Evolutionary conservation across 305 asterid species (phyloP).

Genomic region (Solanum hybrid): DNA sequence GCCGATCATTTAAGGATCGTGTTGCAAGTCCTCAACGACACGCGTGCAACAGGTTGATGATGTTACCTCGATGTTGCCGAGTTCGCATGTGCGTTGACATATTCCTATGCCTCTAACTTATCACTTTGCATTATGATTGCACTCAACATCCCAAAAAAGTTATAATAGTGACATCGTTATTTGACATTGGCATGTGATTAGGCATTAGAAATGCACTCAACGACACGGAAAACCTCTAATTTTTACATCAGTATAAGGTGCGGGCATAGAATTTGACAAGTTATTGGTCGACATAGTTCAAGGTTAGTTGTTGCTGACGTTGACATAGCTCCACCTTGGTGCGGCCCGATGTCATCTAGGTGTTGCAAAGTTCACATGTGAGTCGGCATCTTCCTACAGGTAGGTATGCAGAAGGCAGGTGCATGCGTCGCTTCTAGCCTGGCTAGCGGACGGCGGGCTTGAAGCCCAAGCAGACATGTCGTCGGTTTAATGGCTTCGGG

Average conservation of each 20-base stretch:
- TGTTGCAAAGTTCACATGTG: not conserved
- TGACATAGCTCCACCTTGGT: not conserved
- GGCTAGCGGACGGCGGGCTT: too few species aligned
- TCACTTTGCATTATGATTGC: not conserved
- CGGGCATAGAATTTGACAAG: not conserved
- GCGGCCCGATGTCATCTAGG: not conserved
- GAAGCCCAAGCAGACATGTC: too few species aligned
- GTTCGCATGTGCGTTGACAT: not conserved
- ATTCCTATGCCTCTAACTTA: not conserved
- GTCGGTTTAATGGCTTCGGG: too few species aligned
- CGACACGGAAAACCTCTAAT: not conserved
- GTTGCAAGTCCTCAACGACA: not conserved
- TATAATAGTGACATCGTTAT: not conserved
- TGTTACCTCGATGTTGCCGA: not conserved
- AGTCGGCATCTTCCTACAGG: not conserved
- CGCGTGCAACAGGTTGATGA: not conserved
- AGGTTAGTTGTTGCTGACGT: not conserved
- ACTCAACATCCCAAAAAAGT: not conserved
- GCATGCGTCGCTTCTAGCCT: not conserved
- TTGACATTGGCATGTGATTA: not conserved
- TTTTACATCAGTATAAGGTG: not conserved
- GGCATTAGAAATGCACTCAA: not conserved
- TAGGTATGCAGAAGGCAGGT: not conserved
- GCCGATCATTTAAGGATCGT: not conserved
- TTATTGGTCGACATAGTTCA: not conserved